phyloP scores from a whole-genome alignment of 1,284 basidiomycete genomes.

The Afroboletus lepidellus region DNA sequence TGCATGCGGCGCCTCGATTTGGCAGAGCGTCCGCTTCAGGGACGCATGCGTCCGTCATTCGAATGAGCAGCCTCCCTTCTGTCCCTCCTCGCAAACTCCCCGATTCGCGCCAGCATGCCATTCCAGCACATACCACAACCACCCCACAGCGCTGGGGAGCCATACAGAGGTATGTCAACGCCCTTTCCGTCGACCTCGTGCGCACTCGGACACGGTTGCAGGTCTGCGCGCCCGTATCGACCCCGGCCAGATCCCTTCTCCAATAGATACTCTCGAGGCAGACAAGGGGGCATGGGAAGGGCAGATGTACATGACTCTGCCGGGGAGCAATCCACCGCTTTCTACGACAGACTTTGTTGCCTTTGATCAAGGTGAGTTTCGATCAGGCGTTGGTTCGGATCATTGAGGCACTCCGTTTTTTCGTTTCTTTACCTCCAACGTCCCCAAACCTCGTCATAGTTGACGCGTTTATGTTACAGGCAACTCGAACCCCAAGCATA shows the following conservation, averaged over 20 bases:
- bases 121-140: constrained; percentile 61
- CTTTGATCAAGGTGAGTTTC: constrained; percentile 82
- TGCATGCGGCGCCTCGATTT: constrained; percentile 15
- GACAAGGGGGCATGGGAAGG: constrained; percentile 86
- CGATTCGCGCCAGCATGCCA: constrained; percentile 18
- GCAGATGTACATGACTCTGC: constrained; percentile 75
- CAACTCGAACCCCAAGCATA: constrained; percentile 83
- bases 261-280: constrained; percentile 78
- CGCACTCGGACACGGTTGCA: constrained; percentile 28
- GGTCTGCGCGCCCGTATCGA: constrained; percentile 85
- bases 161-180: constrained; percentile 52
- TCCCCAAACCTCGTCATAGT: neutral
- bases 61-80: neutral
- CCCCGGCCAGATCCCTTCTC: constrained; percentile 88
- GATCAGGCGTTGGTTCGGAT: neutral
- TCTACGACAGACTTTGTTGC: constrained; percentile 87
- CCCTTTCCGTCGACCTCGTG: neutral
- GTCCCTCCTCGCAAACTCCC: neutral
- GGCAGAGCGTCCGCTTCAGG: constrained; percentile 7
- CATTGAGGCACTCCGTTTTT: neutral
- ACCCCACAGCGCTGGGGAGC: constrained; percentile 74
- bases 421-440: neutral
- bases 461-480: constrained; percentile 37
- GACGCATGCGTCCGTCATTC: constrained; percentile 2
- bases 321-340: constrained; percentile 76